Evolutionary conservation across 2,329 filamentous ascomycete genomes (phyloP), one percentile per base, ranked within the genome.

Genomic region (Cladophialophora psammophila): DNA sequence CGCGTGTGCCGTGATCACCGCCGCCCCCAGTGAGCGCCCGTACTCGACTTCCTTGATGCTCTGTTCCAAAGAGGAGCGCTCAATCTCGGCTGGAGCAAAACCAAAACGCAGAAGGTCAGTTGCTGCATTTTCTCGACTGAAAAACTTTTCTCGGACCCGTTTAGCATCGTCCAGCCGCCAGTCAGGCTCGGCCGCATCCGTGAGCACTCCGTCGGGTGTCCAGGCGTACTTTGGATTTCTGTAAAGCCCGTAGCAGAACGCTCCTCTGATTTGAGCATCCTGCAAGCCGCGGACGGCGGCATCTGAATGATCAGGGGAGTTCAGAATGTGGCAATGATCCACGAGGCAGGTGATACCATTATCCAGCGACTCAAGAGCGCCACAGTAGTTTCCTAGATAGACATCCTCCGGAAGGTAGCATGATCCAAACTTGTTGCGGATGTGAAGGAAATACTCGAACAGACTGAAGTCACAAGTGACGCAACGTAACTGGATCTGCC

Each of bases 401-500:
- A 83, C 72, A 64, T 86, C 84, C 1, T 80, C 74, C 1, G 79
- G 72, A 3, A 67, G 72, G 67, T 80, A 81, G 36, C 32, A 67
- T 12, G 54, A 20, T 36, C 65, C 60, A 40, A 58, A 67, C 10
- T 42, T 50, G 6, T 60, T 54, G 8, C 60, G 54, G 7, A 66
- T 20, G 42, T 18, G 69, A 67, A 72, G 40, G 42, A 71, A 32
- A 35, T 84, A 84, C 31, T 83, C 76, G 3, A 82, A 40, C n/a
- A 84, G 69, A 2, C 76, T 72, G 2, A 83, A 70, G 66, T 82
- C 72, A 0, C 75, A 76, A 74, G 79, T 77, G 15, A 76, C 72
- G 1, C 77, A 78, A 64, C 79, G 79, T 15, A 80, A 71, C 63
- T 79, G 75, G 0, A 78, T 79, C 69, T 83, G 80, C 81, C 81